A percentile compares a stretch with the other conserved stretches of the same genome.
These are phyloP conservation scores for Globisporangium splendens DNA, from an alignment of 352 stramenopile species.

Conservation along the genomic window DNA sequence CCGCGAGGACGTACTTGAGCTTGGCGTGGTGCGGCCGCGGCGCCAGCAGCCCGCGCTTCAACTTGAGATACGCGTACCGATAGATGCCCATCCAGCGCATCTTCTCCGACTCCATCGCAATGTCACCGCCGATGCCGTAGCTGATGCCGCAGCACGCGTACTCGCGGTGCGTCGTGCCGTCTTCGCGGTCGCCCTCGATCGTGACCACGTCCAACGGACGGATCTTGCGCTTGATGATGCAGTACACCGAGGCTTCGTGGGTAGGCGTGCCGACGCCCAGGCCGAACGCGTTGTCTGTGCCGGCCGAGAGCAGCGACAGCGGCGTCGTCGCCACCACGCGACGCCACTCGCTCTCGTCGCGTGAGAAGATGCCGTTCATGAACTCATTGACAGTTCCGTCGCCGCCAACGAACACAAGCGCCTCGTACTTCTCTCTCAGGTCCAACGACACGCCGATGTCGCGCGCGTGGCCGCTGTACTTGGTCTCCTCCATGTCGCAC, in stretches of 20 bases:
- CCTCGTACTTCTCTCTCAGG: constrained; percentile 61
- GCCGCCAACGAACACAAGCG: constrained; percentile 72
- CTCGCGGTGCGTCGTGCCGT: constrained; percentile 47
- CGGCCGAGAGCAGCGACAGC: constrained; percentile 63
- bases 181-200: constrained; percentile 39
- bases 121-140: constrained; percentile 71
- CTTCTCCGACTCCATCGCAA: constrained; percentile 69
- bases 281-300: constrained; percentile 78
- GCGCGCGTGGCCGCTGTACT: constrained; percentile 67
- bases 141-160: constrained; percentile 77
- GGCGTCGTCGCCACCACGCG: constrained; percentile 68
- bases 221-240: constrained; percentile 83
- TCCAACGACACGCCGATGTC: constrained; percentile 66
- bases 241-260: constrained; percentile 64
- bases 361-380: constrained; percentile 76
- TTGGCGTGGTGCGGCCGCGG: constrained; percentile 52
- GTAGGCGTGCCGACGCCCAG: constrained; percentile 64
- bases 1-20: constrained; percentile 74
- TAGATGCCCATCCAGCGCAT: constrained; percentile 66
- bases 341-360: constrained; percentile 68
- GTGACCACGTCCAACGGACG: constrained; percentile 68
- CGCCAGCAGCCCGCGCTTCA: constrained; percentile 55
- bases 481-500: constrained; percentile 74
- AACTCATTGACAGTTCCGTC: constrained; percentile 85
- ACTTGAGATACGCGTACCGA: constrained; percentile 72